Percentiles rank a stretch among this genome's conserved stretches.
Conservation (phyloP, 371 early-diverging fungal genomes). For the Actinomucor elegans region DNA sequence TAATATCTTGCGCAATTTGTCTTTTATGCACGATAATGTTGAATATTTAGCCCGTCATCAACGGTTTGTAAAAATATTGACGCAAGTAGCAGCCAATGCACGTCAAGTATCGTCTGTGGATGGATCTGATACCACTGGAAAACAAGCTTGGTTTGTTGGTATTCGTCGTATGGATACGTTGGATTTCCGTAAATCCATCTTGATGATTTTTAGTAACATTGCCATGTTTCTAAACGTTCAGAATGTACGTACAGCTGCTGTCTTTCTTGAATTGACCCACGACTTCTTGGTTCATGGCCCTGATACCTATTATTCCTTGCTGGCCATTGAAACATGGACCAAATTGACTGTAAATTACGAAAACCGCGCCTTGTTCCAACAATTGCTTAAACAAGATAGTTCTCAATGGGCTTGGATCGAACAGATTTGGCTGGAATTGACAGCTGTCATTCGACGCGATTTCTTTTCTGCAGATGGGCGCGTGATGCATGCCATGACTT, state of each 20-base stretch:
- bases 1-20: slow-evolving; percentile 63
- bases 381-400: slow-evolving; percentile 29
- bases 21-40: slow-evolving; percentile 63
- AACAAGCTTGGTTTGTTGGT: slow-evolving; percentile 46
- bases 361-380: slow-evolving; percentile 48
- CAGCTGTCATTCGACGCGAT: slow-evolving; percentile 35
- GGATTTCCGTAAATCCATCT: slow-evolving; percentile 59
- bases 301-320: slow-evolving; percentile 58
- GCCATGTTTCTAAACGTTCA: slow-evolving; percentile 41
- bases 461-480: slow-evolving; percentile 44
- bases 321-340: slow-evolving; percentile 58
- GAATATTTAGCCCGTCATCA: slow-evolving; percentile 56
- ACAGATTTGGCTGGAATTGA: slow-evolving; percentile 44
- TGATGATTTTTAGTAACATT: slow-evolving; percentile 56
- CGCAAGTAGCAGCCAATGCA: slow-evolving; percentile 18
- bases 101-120: slow-evolving; percentile 8
- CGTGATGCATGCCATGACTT: slow-evolving; percentile 47
- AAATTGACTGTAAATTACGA: slow-evolving; percentile 59
- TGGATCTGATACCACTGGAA: slow-evolving; percentile 18
- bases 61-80: slow-evolving; percentile 50
- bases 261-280: slow-evolving; percentile 45
- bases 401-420: slow-evolving; percentile 11
- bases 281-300: slow-evolving; percentile 56
- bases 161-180: slow-evolving; percentile 52
- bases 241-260: slow-evolving; percentile 32